Conservation (phyloP, 1,139 yeast genomes). For the Lodderomyces orthopsilosis region DNA sequence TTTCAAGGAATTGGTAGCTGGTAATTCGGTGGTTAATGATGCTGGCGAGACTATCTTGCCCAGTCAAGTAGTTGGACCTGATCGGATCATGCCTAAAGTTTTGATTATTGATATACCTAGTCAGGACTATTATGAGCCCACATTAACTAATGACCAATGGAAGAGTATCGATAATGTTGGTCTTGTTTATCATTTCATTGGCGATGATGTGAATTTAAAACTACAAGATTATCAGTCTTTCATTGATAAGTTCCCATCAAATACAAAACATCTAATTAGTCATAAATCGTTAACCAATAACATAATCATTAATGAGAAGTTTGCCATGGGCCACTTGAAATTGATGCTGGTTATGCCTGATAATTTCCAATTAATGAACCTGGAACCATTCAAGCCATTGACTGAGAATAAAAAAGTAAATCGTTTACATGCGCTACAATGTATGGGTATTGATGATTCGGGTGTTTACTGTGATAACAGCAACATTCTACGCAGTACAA, state of each 20-base stretch:
- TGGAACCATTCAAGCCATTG: slow-evolving; percentile 21
- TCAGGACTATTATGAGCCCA: slow-evolving; percentile 44
- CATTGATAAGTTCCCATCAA: slow-evolving; percentile 48
- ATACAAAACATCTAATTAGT: slow-evolving; percentile 63
- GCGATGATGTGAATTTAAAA: slow-evolving; percentile 55
- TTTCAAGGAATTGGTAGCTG: slow-evolving; percentile 59
- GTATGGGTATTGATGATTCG: slow-evolving; percentile 24
- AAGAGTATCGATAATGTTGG: slow-evolving; percentile 37
- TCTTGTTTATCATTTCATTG: slow-evolving; percentile 73
- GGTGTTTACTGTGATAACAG: slow-evolving; percentile 24
- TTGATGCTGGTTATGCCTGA: slow-evolving; percentile 54
- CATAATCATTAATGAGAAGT: slow-evolving; percentile 54
- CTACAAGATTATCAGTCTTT: slow-evolving; percentile 42
- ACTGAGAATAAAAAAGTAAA: slow-evolving; percentile 13
- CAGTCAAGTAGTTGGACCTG: slow-evolving; percentile 68
- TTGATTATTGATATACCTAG: slow-evolving; percentile 76
- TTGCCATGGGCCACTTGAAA: slow-evolving; percentile 53
- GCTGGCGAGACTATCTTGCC: slow-evolving; percentile 63
- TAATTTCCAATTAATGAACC: slow-evolving; percentile 51
- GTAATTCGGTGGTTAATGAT: slow-evolving; percentile 54
- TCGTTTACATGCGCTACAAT: slow-evolving; percentile 35
- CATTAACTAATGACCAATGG: slow-evolving; percentile 33
- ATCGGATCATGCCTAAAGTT: slow-evolving; percentile 56
- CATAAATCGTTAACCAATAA: slow-evolving; percentile 66
- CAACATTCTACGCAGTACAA: slow-evolving; percentile 19